phyloP scores from a whole-genome alignment of 73 alveolate genomes.

The Breviolum minutum region DNA sequence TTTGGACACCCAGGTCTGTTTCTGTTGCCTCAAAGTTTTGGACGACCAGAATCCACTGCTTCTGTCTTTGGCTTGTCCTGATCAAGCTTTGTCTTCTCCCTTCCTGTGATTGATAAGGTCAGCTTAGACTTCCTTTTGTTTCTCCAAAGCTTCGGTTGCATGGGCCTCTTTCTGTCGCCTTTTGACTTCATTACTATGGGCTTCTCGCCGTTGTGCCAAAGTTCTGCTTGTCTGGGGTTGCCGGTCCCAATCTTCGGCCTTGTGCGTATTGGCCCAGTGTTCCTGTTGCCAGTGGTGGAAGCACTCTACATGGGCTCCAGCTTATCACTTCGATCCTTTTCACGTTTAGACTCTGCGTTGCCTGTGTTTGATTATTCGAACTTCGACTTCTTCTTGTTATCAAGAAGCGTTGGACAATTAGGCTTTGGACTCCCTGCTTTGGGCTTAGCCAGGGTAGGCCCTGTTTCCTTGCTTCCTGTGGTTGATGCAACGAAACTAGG shows the following conservation, averaged over 20 bases:
- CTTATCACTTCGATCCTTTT: background rate
- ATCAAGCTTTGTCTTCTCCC: background rate
- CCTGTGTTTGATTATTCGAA: background rate
- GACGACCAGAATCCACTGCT: background rate
- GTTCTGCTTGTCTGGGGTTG: background rate
- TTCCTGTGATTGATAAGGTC: background rate
- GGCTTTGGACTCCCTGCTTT: background rate
- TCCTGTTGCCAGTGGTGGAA: constrained; percentile 6
- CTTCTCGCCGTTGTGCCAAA: background rate
- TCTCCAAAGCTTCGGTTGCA: background rate
- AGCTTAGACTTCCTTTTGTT: background rate
- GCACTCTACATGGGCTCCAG: background rate
- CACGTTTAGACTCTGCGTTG: background rate
- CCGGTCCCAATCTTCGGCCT: background rate
- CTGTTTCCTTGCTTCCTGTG: background rate
- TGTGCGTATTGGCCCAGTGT: constrained; percentile 5
- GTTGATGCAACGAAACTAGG: background rate
- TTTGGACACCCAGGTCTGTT: background rate
- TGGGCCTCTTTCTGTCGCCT: background rate
- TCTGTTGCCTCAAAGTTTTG: background rate
- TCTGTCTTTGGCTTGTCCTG: constrained; percentile 1
- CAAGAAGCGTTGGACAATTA: background rate
- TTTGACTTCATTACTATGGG: background rate
- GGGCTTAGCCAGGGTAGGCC: background rate
- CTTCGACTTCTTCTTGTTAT: background rate